Conservation (phyloP, 1,284 basidiomycete genomes). For the Ganoderma meredithae region DNA sequence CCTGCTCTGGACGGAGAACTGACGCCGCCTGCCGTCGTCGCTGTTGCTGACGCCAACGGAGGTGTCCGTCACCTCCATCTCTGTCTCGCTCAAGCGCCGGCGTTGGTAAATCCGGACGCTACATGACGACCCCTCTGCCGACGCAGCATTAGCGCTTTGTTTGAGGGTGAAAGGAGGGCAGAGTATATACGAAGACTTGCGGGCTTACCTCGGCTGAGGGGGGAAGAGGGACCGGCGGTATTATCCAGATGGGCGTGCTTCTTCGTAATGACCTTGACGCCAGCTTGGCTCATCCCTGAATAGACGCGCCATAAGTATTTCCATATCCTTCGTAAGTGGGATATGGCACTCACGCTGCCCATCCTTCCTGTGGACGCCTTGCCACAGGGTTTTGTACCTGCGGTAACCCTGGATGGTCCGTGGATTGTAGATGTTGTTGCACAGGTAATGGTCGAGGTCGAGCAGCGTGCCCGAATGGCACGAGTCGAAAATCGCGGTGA, state of each 20-base stretch:
- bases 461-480: constrained; percentile 56
- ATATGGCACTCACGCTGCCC: constrained; percentile 15
- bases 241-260: constrained; percentile 10
- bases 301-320: not conserved
- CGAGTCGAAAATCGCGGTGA: constrained; percentile 57
- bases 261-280: constrained; percentile 19
- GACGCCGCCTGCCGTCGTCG: constrained; percentile 21
- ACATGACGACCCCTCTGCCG: constrained; percentile 17
- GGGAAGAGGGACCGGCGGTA: not conserved
- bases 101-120: constrained; percentile 25
- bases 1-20: constrained; percentile 24
- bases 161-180: not conserved
- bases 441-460: constrained; percentile 52
- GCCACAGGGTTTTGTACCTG: constrained; percentile 22
- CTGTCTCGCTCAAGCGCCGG: constrained; percentile 18
- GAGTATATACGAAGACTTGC: not conserved
- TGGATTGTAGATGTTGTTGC: constrained; percentile 54
- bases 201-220: constrained; percentile 14
- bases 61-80: constrained; percentile 22
- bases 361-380: constrained; percentile 18
- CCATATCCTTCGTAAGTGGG: not conserved
- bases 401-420: constrained; percentile 52
- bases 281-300: constrained; percentile 19
- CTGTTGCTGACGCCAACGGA: constrained; percentile 24
- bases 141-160: not conserved